Evolutionary conservation across 2,329 filamentous ascomycete genomes (phyloP).

Genomic region (Colletotrichum sp.): DNA sequence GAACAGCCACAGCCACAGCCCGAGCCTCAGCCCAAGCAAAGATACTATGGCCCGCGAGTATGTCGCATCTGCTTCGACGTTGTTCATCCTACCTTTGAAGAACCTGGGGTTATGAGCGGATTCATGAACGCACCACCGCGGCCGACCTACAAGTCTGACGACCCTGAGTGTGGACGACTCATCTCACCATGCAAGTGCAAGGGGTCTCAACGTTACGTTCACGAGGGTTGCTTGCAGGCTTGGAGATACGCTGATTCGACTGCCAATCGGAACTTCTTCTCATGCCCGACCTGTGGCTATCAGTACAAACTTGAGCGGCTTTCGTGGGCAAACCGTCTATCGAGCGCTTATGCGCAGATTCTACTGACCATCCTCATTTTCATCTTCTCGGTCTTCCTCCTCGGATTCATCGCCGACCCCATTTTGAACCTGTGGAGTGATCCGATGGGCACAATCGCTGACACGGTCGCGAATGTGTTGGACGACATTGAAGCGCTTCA

Average conservation of each 20-base stretch:
- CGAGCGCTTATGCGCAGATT: constrained; percentile 71
- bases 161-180: constrained; percentile 75
- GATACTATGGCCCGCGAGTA: constrained; percentile 72
- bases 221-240: constrained; percentile 84
- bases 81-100: constrained; percentile 52
- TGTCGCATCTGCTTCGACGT: constrained; percentile 91
- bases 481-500: constrained; percentile 43
- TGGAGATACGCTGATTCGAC: constrained; percentile 80
- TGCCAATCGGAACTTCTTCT: constrained; percentile 75
- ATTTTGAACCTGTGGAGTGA: constrained; percentile 90
- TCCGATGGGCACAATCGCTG: constrained; percentile 67
- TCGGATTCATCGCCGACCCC: constrained; percentile 92
- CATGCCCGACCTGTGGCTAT: constrained; percentile 88
- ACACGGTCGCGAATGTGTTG: constrained; percentile 52
- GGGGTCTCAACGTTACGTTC: constrained; percentile 91
- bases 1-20: not conserved
- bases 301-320: constrained; percentile 80
- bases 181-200: constrained; percentile 93
- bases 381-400: constrained; percentile 73
- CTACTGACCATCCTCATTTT: constrained; percentile 76
- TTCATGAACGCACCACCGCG: constrained; percentile 28
- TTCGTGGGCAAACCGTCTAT: constrained; percentile 74
- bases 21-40: constrained; percentile 23
- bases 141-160: constrained; percentile 73
- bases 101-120: constrained; percentile 24